Base-by-base conservation (phyloP, 805 yeast genomes). In the Kregervanrija delftensis region DNA sequence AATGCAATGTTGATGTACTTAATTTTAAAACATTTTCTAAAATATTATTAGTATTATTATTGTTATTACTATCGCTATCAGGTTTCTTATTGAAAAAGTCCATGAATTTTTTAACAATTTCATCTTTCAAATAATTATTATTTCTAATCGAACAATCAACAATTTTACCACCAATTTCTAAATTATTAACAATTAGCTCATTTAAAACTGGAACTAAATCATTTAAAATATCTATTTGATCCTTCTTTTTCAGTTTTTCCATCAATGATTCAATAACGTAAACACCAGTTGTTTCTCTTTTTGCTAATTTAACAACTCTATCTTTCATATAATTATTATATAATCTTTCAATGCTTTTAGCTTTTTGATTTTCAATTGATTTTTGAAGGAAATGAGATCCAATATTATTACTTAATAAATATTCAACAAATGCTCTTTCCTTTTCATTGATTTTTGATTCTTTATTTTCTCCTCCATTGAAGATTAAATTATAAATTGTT, bases 331-430 rank as follows among this genome's bases (percentile, higher is more conserved):
- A 86, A 5, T 76, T 61, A 35, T 65, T 66, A 67, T 79, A 87
- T 39, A 91, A 63, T 54, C 96, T 74, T 54, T 82, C 85, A 15
- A 85, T 76, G 58, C 78, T 81, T 51, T 79, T 83, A 49, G 76
- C 65, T 51, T 93, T 79, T 49, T 83, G 81, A 47, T 74, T 76
- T 40, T 74, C 77, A 42, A 90, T 69, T 10, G 81, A 74, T 14
- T 81, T 74, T 62, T 93, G 88, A 28, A 91, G 69, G 68, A 93
- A 91, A 64, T 89, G 97, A 1, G 95, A 84, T 0, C 98, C 99
- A n/a, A 90, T 87, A 1, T 95, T 71, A 58, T 89, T 96, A 8
- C 93, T 78, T 33, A 91, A 66, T 44, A 90, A 69, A 56, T 84
- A 85, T 59, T 89, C 96, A 30, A 90, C 81, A 61, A 85, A 89